Evolutionary conservation across 1,139 yeast species (phyloP).

Genomic region (Pichiaceae sp.): DNA sequence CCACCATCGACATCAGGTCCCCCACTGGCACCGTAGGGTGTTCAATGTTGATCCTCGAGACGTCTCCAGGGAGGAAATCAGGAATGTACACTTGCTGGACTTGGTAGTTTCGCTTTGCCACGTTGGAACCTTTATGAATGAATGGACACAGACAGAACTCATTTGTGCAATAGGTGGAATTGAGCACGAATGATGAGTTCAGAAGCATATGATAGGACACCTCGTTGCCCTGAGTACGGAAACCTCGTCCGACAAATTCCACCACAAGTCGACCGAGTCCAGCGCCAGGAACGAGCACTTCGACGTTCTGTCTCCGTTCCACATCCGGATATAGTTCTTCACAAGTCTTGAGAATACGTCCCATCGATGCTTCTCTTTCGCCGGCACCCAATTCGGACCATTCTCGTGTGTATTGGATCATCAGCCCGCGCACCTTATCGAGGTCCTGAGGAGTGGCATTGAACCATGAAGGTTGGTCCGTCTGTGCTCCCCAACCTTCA

Average conservation of each 20-base stretch:
- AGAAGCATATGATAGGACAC: constrained; percentile 75
- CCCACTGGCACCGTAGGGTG: constrained; percentile 36
- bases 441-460: constrained; percentile 36
- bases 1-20: constrained; percentile 64
- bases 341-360: constrained; percentile 37
- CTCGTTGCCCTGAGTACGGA: constrained; percentile 78
- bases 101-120: constrained; percentile 36
- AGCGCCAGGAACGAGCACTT: constrained; percentile 71
- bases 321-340: constrained; percentile 34
- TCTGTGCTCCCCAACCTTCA: constrained; percentile 44
- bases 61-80: constrained; percentile 36
- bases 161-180: constrained; percentile 36
- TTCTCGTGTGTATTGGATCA: constrained; percentile 64
- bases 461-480: constrained; percentile 37
- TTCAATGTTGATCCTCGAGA: constrained; percentile 23
- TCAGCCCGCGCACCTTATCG: constrained; percentile 53
- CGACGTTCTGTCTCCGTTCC: constrained; percentile 30
- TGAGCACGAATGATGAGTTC: constrained; percentile 56
- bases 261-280: constrained; percentile 76
- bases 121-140: constrained; percentile 44
- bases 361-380: constrained; percentile 45
- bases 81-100: constrained; percentile 45
- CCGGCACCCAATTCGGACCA: constrained; percentile 59
- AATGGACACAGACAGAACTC: constrained; percentile 43
- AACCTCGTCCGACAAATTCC: constrained; percentile 62